Evolutionary conservation across 345 rosid species (phyloP), one percentile per base, ranked within the genome.

Genomic region (Adansonia digitata): DNA sequence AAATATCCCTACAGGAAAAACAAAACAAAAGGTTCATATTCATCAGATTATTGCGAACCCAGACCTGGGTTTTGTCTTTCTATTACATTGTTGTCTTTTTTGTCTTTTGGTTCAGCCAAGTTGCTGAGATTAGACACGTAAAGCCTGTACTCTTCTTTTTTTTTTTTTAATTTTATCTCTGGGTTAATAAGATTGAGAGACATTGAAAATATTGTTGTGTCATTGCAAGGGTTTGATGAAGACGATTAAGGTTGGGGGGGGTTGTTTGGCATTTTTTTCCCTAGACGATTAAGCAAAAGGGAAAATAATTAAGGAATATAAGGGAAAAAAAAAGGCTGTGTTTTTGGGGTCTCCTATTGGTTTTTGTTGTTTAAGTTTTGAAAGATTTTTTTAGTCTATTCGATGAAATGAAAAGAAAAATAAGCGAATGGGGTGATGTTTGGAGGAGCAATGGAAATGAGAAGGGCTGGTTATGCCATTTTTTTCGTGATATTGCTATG

Each of bases 361-460:
- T 11, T 71, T 35, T 59, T 13, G 12, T 57, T 65, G 2, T 22
- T 7, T 15, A 9, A 4, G 7, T 39, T 39, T 71, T 34, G 55
- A 62, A 74, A 43, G 39, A 14, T 52, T 5, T 42, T 10, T 48
- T 11, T 74, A 22, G 69, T 59, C 12, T 49, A 66, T 81, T 75
- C 68, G 74, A 85, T 84, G 80, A 81, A 80, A 86, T 86, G 90
- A 88, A 83, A 81, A 82, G 83, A 79, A 68, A 46, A 79, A 69
- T 46, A 55, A 31, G 77, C 51, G 81, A 76, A 76, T 77, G 87
- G 82, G 65, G 45, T 69, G 69, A 73, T 78, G 75, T 74, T 73
- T 61, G 74, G 71, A 64, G 52, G 80, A 80, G 82, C 77, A 76
- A 84, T 81, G 88, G 82, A 77, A 78, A 72, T 78, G 73, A 83